Conservation (phyloP, 306 rosid species). For the Medicago lupulina region DNA sequence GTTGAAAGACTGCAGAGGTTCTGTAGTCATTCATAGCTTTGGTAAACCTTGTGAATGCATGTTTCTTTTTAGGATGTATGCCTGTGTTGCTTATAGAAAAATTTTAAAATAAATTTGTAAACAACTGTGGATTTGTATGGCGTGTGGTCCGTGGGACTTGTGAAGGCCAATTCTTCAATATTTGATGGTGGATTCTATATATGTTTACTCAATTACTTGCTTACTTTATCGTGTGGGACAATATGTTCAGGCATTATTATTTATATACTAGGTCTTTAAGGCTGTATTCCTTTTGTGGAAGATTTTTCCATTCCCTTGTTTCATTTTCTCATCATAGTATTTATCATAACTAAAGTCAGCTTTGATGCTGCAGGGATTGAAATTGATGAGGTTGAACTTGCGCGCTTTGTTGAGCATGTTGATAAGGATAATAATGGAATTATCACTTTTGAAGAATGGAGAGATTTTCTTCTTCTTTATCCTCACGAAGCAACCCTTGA, state of each 20-base stretch:
- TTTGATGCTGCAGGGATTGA: constrained; percentile 56
- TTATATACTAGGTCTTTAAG: too few species aligned
- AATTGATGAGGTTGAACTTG: constrained; percentile 61
- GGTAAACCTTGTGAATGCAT: neutral
- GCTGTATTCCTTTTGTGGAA: neutral
- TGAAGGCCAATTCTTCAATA: constrained; percentile 16
- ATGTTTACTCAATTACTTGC: constrained; percentile 13
- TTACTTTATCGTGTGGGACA: neutral
- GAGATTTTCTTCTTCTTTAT: constrained; percentile 66
- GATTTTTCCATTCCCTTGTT: neutral
- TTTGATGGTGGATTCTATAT: constrained; percentile 28
- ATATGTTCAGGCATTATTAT: too few species aligned
- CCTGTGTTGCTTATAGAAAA: neutral
- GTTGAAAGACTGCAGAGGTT: constrained; percentile 16
- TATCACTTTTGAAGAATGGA: constrained; percentile 69
- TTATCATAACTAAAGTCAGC: constrained; percentile 43
- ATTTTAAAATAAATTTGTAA: neutral
- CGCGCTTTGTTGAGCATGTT: constrained; percentile 64
- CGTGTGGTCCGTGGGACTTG: neutral
- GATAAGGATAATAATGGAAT: constrained; percentile 64
- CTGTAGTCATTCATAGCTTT: neutral
- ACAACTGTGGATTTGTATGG: constrained; percentile 23
- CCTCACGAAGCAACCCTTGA: constrained; percentile 67
- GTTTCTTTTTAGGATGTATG: constrained; percentile 15
- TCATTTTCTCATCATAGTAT: neutral